These are phyloP conservation scores for Adansonia grandidieri DNA, from an alignment of 441 rosid genomes.

Conservation along the genomic window DNA sequence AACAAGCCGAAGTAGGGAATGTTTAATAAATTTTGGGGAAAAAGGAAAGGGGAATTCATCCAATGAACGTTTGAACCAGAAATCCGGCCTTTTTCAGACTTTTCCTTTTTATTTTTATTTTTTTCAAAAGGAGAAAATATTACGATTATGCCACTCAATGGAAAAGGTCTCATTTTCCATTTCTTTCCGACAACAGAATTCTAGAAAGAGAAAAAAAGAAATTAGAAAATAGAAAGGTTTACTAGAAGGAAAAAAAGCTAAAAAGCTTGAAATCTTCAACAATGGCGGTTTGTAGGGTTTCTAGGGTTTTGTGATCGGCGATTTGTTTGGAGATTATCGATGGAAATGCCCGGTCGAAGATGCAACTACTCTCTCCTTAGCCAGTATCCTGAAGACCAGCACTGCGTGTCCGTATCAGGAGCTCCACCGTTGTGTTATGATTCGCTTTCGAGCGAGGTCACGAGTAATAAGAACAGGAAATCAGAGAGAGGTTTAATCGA, in stretches of 20 bases:
- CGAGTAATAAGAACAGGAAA: slow-evolving; percentile 41
- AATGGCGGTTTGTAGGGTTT: slow-evolving; percentile 62
- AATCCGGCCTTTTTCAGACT: background rate
- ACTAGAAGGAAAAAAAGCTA: background rate
- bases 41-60: background rate
- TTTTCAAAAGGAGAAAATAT: slow-evolving; percentile 26
- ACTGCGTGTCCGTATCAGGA: slow-evolving; percentile 45
- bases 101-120: background rate
- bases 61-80: slow-evolving; percentile 19
- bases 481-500: slow-evolving; percentile 52
- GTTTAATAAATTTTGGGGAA: background rate
- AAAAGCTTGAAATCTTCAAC: slow-evolving; percentile 38
- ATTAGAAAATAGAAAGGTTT: background rate
- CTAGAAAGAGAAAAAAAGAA: slow-evolving; percentile 32
- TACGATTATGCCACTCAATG: slow-evolving; percentile 43
- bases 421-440: slow-evolving; percentile 56
- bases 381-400: slow-evolving; percentile 76
- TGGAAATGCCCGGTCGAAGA: slow-evolving; percentile 92
- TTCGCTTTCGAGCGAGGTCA: slow-evolving; percentile 58
- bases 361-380: slow-evolving; percentile 82
- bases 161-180: slow-evolving; percentile 32
- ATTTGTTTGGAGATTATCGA: slow-evolving; percentile 39
- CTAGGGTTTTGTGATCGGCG: slow-evolving; percentile 42
- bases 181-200: slow-evolving; percentile 37
- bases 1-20: background rate